Conservation (phyloP, 257 asterid species). For the Coffea eugenioides region DNA sequence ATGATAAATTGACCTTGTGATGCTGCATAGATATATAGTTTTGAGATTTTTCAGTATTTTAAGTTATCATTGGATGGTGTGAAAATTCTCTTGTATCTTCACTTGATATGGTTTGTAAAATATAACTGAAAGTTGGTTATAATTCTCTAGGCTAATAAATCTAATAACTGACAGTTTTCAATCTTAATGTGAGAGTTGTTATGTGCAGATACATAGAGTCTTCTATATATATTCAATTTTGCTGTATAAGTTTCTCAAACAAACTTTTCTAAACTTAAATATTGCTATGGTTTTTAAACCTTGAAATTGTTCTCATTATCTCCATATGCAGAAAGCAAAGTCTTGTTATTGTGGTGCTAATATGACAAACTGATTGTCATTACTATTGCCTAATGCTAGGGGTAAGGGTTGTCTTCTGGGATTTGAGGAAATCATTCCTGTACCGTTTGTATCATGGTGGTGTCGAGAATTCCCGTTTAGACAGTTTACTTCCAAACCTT, state of each 20-base stretch:
- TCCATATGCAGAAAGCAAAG: neutral
- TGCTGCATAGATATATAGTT: neutral
- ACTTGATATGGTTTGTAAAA: neutral
- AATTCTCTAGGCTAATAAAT: too few species aligned
- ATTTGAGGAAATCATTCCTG: constrained; percentile 79
- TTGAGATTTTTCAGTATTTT: neutral
- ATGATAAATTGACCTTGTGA: neutral
- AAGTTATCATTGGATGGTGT: too few species aligned
- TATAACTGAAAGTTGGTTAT: too few species aligned
- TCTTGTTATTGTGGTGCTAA: neutral
- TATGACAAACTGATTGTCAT: neutral
- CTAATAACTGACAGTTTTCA: neutral
- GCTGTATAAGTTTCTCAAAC: neutral
- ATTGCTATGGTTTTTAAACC: neutral
- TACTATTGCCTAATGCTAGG: constrained; percentile 50
- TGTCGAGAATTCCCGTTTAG: constrained; percentile 79
- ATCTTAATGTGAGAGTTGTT: neutral
- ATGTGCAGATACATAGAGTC: neutral
- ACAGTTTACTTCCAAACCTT: constrained; percentile 67
- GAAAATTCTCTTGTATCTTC: neutral
- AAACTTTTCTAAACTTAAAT: neutral
- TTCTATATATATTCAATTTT: neutral
- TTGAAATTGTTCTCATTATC: neutral
- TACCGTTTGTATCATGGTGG: constrained; percentile 64
- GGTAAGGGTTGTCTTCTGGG: constrained; percentile 88